These are phyloP conservation scores for Arthroderma sp. DNA, from an alignment of 2,329 filamentous ascomycete genomes.

Conservation along the genomic window DNA sequence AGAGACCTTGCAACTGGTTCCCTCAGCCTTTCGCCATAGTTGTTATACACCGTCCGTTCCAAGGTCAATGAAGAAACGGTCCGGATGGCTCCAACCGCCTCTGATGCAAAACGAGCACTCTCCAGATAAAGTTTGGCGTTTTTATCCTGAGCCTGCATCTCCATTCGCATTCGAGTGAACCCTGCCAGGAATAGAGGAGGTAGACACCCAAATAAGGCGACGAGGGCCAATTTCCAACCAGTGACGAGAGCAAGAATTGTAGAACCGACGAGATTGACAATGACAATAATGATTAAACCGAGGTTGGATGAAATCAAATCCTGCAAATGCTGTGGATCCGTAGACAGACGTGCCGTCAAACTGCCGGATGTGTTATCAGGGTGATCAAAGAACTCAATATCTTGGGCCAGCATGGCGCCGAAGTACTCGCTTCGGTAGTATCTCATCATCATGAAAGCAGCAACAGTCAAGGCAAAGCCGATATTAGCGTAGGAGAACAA, in stretches of 20 bases:
- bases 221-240: conserved; percentile 69
- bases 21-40: conserved; percentile 22
- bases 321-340: conserved; percentile 50
- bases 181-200: conserved; percentile 22
- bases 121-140: conserved; percentile 33
- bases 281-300: conserved; percentile 63
- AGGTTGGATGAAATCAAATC: conserved; percentile 62
- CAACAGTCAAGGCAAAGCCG: conserved; percentile 11
- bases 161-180: conserved; percentile 34
- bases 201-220: conserved; percentile 37
- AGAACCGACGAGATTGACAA: conserved; percentile 59
- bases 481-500: conserved; percentile 17
- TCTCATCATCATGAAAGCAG: conserved; percentile 9
- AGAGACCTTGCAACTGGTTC: conserved; percentile 46
- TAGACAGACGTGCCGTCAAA: conserved; percentile 65
- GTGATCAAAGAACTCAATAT: conserved; percentile 19
- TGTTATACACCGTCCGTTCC: conserved; percentile 28
- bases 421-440: conserved; percentile 15
- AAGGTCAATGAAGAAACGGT: conserved; percentile 39
- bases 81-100: conserved; percentile 38
- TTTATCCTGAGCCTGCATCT: conserved; percentile 35
- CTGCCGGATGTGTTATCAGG: conserved; percentile 29
- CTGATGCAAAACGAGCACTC: conserved; percentile 38
- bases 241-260: conserved; percentile 52
- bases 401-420: conserved; percentile 16